Percentiles rank a stretch among this genome's conserved stretches.
Evolutionary conservation across 148 eudicot genomes (phyloP).

Genomic region (Gaultheria prostrata): DNA sequence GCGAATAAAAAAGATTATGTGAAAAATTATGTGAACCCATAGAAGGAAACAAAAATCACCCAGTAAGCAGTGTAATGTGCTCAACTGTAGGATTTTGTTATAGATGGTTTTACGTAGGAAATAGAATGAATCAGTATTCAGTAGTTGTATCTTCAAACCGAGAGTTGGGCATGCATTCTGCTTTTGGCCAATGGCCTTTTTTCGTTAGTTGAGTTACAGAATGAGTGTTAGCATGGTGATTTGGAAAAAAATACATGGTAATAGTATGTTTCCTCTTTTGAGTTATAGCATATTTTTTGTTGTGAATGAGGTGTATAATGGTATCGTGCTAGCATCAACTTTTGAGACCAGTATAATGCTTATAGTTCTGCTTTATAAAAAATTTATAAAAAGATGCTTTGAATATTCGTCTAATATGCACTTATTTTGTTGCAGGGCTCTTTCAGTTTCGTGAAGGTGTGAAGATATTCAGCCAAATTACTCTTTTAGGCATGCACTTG

Average conservation of each 20-base stretch:
- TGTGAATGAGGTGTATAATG: background rate
- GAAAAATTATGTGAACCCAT: background rate
- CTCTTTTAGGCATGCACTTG: background rate
- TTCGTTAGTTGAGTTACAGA: background rate
- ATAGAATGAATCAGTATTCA: background rate
- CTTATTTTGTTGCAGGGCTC: constrained; percentile 1
- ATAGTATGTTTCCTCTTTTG: background rate
- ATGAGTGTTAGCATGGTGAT: background rate
- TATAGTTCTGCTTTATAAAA: background rate
- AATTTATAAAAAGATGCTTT: background rate
- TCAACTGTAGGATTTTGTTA: background rate
- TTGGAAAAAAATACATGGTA: background rate
- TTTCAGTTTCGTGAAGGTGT: background rate
- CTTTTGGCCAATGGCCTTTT: background rate
- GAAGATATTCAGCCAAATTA: background rate
- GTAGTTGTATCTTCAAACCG: background rate
- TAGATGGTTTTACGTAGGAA: background rate
- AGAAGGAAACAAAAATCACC: background rate
- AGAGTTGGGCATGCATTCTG: background rate
- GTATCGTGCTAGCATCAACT: background rate
- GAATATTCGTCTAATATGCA: background rate
- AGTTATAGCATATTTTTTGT: background rate
- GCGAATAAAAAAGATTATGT: background rate
- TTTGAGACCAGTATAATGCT: background rate
- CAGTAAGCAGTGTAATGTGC: background rate